Evolutionary conservation across 75 land plant genomes (phyloP).

Genomic region (Cunninghamia lanceolata): DNA sequence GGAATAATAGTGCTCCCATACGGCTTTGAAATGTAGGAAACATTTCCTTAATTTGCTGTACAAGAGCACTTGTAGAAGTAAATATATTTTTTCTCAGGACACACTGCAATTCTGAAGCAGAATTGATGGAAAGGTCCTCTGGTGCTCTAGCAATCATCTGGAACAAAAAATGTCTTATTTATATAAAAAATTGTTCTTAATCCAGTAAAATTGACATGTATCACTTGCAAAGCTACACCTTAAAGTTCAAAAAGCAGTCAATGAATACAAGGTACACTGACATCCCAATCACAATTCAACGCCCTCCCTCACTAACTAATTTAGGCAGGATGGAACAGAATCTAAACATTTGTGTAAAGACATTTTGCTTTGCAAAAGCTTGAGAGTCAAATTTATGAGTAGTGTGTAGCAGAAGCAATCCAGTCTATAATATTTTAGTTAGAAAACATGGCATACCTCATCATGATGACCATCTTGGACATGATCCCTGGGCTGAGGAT

Average conservation of each 20-base stretch:
- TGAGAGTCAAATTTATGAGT: neutral
- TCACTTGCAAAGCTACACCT: neutral
- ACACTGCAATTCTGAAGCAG: conserved; percentile 68
- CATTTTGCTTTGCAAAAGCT: neutral
- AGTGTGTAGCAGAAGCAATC: neutral
- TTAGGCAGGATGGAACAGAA: no score
- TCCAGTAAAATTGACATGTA: neutral
- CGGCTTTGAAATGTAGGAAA: conserved; percentile 83
- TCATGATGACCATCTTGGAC: conserved; percentile 39
- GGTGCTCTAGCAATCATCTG: conserved; percentile 57
- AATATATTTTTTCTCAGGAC: conserved; percentile 55
- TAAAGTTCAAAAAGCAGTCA: neutral
- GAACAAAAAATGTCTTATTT: neutral
- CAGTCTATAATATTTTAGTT: neutral
- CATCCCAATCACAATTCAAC: neutral
- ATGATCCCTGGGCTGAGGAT: conserved; percentile 12
- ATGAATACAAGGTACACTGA: neutral
- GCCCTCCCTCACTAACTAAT: neutral
- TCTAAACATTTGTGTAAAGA: no score
- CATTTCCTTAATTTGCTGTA: conserved; percentile 41
- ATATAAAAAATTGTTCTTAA: neutral
- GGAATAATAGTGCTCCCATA: conserved; percentile 88
- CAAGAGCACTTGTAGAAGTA: conserved; percentile 40
- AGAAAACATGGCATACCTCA: conserved; percentile 38
- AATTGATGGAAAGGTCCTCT: conserved; percentile 69